Base-by-base conservation (phyloP, 805 yeast species). In the Wickerhamiella allomyrinae region DNA sequence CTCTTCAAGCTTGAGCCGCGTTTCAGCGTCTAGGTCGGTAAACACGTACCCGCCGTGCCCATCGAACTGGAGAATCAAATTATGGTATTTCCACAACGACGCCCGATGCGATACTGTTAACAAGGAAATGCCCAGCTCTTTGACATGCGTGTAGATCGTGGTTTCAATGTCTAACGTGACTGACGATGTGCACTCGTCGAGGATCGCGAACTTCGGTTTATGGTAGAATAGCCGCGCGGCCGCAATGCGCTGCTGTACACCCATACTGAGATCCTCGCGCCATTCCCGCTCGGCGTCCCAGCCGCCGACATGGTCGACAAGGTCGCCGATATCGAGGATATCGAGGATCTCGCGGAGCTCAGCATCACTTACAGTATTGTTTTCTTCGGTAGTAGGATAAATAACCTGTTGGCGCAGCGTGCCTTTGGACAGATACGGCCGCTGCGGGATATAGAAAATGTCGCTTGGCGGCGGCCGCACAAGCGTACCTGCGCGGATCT, bases 111-210 rank as follows among this genome's bases (percentile, higher is more conserved):
- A 91, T 8, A 87, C 96, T 0, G 95, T 84, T 29, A 87, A 64
- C 15, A 87, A 70, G 0, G 95, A 81, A 43, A 86, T 85, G 0
- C 84, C 83, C 47, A 82, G 66, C 14, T 69, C 66, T 56, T 80
- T 82, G 0, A 95, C 95, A 54, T 80, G 79, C 40, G 75, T 61
- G 55, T 87, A 87, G 83, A 89, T 86, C 52, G 78, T 76, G 47
- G 80, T 84, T 57, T 87, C 97, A 75, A 86, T 79, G 46, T 80
- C 82, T 9, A 91, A 83, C 0, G 95, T 78, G 2, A 87, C 94
- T 1, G 94, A 89, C 3, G 95, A 84, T 1, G 97, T 87, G 60
- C 95, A 87, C 65, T 87, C 97, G 62, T 87, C 97, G 49, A 87
- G 66, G 20, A 87, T 94, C 0, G 97, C 97, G 68, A 86, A 87